These are phyloP conservation scores for maize (Zea mays) DNA, from an alignment of 176 grass and related monocot genomes.

Conservation along the genomic window DNA sequence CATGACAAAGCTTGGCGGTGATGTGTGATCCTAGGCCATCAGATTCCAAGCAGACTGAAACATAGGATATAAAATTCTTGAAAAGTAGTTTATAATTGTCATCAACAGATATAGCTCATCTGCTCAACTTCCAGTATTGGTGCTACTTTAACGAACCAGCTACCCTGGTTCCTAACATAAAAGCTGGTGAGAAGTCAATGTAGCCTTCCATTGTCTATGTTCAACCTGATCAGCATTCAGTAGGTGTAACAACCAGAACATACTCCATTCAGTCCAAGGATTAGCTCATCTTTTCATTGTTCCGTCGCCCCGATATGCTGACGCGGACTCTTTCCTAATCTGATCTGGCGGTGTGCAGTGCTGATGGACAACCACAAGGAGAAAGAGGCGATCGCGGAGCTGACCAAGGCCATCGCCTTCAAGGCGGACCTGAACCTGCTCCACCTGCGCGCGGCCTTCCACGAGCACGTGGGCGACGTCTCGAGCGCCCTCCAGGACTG, in stretches of 20 bases:
- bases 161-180: slow-evolving; percentile 39
- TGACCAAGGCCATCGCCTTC: slow-evolving; percentile 84
- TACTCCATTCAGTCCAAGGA: slow-evolving; percentile 23
- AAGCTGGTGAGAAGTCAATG: slow-evolving; percentile 42
- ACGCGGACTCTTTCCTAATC: slow-evolving; percentile 3
- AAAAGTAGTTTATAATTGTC: slow-evolving; percentile 23
- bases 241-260: slow-evolving; percentile 45
- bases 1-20: slow-evolving; percentile 14
- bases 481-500: slow-evolving; percentile 82
- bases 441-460: slow-evolving; percentile 90
- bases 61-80: slow-evolving; percentile 39
- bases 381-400: slow-evolving; percentile 88
- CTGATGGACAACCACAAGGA: slow-evolving; percentile 99
- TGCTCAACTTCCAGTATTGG: slow-evolving; percentile 37
- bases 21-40: slow-evolving; percentile 1
- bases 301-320: neutral
- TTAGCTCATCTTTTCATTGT: slow-evolving; percentile 40
- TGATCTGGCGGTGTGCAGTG: slow-evolving; percentile 49
- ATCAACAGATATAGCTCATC: slow-evolving; percentile 47
- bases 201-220: slow-evolving; percentile 31
- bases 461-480: slow-evolving; percentile 79
- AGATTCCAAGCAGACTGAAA: slow-evolving; percentile 45
- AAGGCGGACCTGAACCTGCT: slow-evolving; percentile 95
- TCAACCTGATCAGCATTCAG: slow-evolving; percentile 30
- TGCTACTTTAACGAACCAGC: slow-evolving; percentile 49